Conservation (phyloP, 129 eudicot genomes). For the Flaveria bidentis region DNA sequence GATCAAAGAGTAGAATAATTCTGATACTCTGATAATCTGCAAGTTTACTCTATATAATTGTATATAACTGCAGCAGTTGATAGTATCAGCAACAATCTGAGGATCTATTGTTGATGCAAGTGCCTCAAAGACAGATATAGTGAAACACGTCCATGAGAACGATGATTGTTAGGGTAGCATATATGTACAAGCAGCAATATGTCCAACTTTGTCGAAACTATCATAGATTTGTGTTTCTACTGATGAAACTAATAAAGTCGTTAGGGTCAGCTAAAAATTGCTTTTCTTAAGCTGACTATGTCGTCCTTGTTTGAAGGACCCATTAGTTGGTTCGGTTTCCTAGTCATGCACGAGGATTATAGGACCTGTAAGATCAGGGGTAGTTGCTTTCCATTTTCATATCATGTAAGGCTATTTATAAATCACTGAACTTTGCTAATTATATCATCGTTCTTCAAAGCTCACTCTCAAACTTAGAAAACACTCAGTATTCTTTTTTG, state of each 20-base stretch:
- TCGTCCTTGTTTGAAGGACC: no score
- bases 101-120: background rate
- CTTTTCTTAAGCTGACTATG: no score
- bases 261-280: no score
- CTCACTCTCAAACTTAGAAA: no score
- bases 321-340: no score
- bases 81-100: slow-evolving; percentile 12
- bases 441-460: no score
- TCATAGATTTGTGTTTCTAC: background rate
- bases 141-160: background rate
- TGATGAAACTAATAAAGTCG: background rate
- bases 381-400: no score
- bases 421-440: no score
- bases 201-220: background rate
- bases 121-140: background rate
- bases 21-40: slow-evolving; percentile 9
- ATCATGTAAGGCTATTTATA: no score
- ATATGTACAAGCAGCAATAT: slow-evolving; percentile 11
- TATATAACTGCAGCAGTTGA: slow-evolving; percentile 2
- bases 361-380: no score
- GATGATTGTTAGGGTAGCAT: background rate
- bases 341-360: no score
- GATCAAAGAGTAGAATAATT: slow-evolving; percentile 10
- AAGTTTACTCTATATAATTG: background rate
- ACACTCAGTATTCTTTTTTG: no score